These are phyloP conservation scores for Graphium sp. DNA, from an alignment of 2,329 filamentous ascomycete genomes.

Conservation along the genomic window DNA sequence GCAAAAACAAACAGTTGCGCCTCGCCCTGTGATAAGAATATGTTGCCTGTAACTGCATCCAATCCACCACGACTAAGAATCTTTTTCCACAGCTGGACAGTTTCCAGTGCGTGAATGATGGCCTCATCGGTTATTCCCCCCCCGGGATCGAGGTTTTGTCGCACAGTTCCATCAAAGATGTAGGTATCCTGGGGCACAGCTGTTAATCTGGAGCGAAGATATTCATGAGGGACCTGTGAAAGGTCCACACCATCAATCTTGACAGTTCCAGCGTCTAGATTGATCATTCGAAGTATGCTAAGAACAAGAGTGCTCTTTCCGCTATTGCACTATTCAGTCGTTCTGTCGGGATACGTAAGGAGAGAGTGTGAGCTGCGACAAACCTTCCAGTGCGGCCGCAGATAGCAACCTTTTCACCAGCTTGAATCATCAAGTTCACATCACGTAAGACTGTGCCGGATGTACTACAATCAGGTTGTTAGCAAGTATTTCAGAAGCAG, in stretches of 20 bases:
- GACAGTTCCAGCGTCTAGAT: conserved; percentile 20
- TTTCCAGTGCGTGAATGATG: conserved; percentile 21
- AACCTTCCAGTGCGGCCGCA: conserved; percentile 6
- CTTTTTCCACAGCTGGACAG: conserved; percentile 22
- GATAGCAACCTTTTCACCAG: conserved; percentile 4
- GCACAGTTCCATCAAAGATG: conserved; percentile 24
- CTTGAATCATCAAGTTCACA: conserved; percentile 1
- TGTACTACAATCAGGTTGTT: no score
- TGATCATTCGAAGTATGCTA: conserved; percentile 5
- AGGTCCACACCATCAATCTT: conserved; percentile 21
- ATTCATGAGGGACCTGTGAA: conserved; percentile 6
- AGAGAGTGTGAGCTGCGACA: conserved; percentile 8
- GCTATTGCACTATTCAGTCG: conserved; percentile 7
- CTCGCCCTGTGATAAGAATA: conserved; percentile 21
- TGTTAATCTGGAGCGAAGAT: conserved; percentile 14
- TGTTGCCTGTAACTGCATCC: conserved; percentile 5
- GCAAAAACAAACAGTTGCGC: conserved; percentile 12
- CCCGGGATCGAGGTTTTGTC: conserved; percentile 26
- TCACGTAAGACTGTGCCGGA: conserved; percentile 3
- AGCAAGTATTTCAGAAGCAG: no score
- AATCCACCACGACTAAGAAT: conserved; percentile 18
- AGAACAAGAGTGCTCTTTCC: conserved; percentile 1
- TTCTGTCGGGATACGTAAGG: conserved; percentile 10
- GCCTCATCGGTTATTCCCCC: conserved; percentile 16
- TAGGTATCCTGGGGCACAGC: conserved; percentile 29